Percentiles rank a stretch among this genome's conserved stretches.
These are phyloP conservation scores for Leccinum uliginosum DNA, from an alignment of 768 basidiomycete genomes.

Conservation along the genomic window DNA sequence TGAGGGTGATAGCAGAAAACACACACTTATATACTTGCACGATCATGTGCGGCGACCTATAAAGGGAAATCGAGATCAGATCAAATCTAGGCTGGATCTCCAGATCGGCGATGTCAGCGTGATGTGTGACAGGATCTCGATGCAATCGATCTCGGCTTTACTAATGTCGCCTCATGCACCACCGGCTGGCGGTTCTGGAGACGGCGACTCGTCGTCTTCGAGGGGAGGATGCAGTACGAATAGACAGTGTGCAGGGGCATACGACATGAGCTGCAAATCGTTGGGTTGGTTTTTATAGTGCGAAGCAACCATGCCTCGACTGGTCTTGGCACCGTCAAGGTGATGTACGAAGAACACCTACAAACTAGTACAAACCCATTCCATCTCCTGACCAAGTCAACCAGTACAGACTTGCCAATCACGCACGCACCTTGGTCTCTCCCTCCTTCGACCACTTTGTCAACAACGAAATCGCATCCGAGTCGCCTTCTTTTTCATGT, in stretches of 20 bases:
- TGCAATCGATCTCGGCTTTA: too few relatives aligned
- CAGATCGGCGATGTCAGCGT: too few relatives aligned
- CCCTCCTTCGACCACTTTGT: slow-evolving; percentile 83
- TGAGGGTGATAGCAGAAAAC: too few relatives aligned
- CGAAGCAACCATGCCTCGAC: slow-evolving; percentile 56
- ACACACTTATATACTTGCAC: too few relatives aligned
- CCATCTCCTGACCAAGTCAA: too few relatives aligned
- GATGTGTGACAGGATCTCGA: too few relatives aligned
- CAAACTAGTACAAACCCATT: slow-evolving; percentile 19
- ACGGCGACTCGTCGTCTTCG: slow-evolving; percentile 44
- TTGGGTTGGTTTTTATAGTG: slow-evolving; percentile 99
- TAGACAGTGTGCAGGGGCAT: slow-evolving; percentile 94
- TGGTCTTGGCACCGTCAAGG: background rate
- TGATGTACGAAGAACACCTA: slow-evolving; percentile 27
- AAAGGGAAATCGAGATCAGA: too few relatives aligned
- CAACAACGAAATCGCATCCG: slow-evolving; percentile 69
- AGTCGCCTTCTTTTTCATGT: slow-evolving; percentile 71
- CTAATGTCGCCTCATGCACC: too few relatives aligned
- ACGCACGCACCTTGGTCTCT: slow-evolving; percentile 29
- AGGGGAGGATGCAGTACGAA: slow-evolving; percentile 94
- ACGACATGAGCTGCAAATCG: slow-evolving; percentile 92
- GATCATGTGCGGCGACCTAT: too few relatives aligned
- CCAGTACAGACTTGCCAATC: too few relatives aligned
- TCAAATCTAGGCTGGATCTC: too few relatives aligned
- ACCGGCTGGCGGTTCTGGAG: too few relatives aligned